phyloP scores from a whole-genome alignment of 805 yeast species.

The Debaryomyces prosopidis region DNA sequence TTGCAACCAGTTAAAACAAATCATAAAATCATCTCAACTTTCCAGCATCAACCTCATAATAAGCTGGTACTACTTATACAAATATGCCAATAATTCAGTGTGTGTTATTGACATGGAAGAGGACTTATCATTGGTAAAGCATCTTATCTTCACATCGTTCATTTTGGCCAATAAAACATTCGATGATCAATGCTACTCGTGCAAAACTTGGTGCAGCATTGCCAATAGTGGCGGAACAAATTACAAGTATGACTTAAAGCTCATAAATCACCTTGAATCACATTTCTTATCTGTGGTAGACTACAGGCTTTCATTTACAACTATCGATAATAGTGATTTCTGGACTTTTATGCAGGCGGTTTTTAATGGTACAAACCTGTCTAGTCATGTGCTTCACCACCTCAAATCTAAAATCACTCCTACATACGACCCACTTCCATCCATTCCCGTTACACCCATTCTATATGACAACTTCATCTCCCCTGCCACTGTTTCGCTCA shows the following conservation, averaged over 20 bases:
- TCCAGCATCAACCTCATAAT: conserved; percentile 21
- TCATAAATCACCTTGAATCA: conserved; percentile 28
- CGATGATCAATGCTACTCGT: conserved; percentile 52
- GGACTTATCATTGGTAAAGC: conserved; percentile 15
- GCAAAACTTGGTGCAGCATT: conserved; percentile 49
- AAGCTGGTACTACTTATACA: conserved; percentile 24
- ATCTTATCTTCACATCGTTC: conserved; percentile 24
- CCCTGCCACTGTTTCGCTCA: conserved; percentile 5
- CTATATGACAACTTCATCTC: neutral
- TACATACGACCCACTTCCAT: neutral
- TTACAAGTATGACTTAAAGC: conserved; percentile 11
- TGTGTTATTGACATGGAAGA: conserved; percentile 9
- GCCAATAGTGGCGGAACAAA: conserved; percentile 10
- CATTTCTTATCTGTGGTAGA: conserved; percentile 26
- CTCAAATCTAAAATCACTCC: neutral
- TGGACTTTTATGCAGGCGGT: conserved; percentile 19
- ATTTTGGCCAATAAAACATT: conserved; percentile 41
- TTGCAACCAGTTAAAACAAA: conserved; percentile 12
- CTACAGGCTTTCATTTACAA: conserved; percentile 26
- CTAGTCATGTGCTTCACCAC: neutral
- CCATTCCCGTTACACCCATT: neutral
- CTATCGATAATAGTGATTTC: conserved; percentile 20
- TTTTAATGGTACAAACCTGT: no score
- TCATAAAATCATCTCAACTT: conserved; percentile 22
- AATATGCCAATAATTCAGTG: conserved; percentile 14